Conservation (phyloP, 2,329 filamentous ascomycete species). For the Ascosphaera acerosa region DNA sequence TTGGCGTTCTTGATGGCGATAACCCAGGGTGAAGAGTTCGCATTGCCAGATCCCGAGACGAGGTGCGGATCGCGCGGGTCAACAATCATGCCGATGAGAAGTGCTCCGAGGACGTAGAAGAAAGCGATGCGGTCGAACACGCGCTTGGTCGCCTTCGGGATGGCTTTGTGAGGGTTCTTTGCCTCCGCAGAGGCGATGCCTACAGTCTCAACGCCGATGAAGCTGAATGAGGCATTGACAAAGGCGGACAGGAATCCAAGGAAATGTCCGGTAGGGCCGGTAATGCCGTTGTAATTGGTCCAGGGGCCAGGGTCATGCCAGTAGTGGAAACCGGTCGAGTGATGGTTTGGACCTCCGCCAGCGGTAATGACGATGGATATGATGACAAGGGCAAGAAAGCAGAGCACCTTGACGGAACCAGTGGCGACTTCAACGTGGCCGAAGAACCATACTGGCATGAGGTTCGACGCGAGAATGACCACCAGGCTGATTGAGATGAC, state of each 20-base stretch:
- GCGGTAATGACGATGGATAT: slow-evolving; percentile 36
- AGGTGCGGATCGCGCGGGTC: too few species aligned
- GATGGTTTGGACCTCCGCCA: slow-evolving; percentile 37
- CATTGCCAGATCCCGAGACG: too few species aligned
- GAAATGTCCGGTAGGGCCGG: slow-evolving; percentile 28
- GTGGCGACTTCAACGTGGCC: slow-evolving; percentile 39
- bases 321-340: slow-evolving; percentile 39
- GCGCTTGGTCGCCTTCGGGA: slow-evolving; percentile 29
- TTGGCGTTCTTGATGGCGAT: slow-evolving; percentile 44
- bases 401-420: slow-evolving; percentile 40
- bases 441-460: slow-evolving; percentile 43
- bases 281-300: slow-evolving; percentile 21
- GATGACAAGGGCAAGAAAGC: slow-evolving; percentile 40
- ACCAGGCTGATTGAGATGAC: slow-evolving; percentile 66
- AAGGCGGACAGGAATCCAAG: slow-evolving; percentile 37
- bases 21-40: slow-evolving; percentile 33
- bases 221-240: slow-evolving; percentile 15
- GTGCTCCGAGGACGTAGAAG: slow-evolving; percentile 31
- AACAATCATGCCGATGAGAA: slow-evolving; percentile 35
- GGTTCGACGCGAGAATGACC: slow-evolving; percentile 39
- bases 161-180: slow-evolving; percentile 25
- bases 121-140: slow-evolving; percentile 30
- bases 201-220: slow-evolving; percentile 22
- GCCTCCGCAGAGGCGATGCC: slow-evolving; percentile 31
- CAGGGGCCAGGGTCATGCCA: slow-evolving; percentile 39